These are phyloP conservation scores for Pichia occidentalis DNA, from an alignment of 805 yeast genomes.

Conservation along the genomic window DNA sequence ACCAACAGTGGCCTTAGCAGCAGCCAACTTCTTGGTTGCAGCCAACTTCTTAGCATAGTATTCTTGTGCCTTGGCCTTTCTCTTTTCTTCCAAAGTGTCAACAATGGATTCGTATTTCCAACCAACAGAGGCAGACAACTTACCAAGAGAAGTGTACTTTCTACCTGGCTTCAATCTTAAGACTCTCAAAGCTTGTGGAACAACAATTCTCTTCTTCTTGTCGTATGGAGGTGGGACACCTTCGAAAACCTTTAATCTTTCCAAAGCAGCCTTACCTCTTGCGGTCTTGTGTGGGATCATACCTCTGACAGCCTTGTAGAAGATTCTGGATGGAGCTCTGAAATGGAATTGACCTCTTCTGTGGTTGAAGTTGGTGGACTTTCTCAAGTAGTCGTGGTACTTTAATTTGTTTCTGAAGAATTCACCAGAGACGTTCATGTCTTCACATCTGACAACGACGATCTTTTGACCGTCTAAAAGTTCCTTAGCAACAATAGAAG, in stretches of 20 bases:
- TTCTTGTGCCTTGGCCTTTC: constrained; percentile 98
- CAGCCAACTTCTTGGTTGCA: constrained; percentile 81
- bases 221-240: constrained; percentile 99
- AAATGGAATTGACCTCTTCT: constrained; percentile 99
- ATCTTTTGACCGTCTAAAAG: constrained; percentile 96
- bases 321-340: constrained; percentile 99
- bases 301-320: constrained; percentile 99
- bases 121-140: constrained; percentile 94
- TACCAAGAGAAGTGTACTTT: constrained; percentile 98
- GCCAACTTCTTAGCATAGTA: constrained; percentile 98
- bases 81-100: constrained; percentile 96
- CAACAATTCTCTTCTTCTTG: constrained; percentile 99
- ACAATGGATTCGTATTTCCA: constrained; percentile 99
- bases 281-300: constrained; percentile 99
- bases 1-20: constrained; percentile 84
- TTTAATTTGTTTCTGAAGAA: constrained; percentile 99
- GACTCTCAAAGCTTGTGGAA: constrained; percentile 99
- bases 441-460: constrained; percentile 96
- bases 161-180: constrained; percentile 99
- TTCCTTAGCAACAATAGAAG: constrained; percentile 98
- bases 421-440: constrained; percentile 98
- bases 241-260: constrained; percentile 98
- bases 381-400: constrained; percentile 99
- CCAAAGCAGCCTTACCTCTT: constrained; percentile 99
- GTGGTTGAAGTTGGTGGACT: constrained; percentile 98